Conservation (phyloP, 345 rosid genomes). For the Brassica nigra region DNA sequence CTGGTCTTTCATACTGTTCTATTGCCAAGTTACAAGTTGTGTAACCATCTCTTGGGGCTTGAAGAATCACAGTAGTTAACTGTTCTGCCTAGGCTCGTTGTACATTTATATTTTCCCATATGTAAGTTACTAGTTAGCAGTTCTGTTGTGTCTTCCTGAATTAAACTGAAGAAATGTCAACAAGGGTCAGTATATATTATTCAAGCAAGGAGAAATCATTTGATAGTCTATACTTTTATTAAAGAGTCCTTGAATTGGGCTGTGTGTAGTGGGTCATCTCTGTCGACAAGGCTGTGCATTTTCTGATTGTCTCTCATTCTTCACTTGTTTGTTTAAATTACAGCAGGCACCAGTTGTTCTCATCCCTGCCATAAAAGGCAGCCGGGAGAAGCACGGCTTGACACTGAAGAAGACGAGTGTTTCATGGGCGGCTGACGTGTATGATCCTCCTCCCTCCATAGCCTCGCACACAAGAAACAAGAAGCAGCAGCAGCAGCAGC, state of each 20-base stretch:
- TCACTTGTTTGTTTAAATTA: constrained; percentile 3
- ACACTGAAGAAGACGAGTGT: constrained; percentile 52
- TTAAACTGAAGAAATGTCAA: background rate
- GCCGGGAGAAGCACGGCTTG: constrained; percentile 65
- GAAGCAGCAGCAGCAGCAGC: constrained; percentile 51
- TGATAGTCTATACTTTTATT: background rate
- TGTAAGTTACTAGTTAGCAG: background rate
- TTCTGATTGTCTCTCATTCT: constrained; percentile 1
- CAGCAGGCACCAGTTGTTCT: constrained; percentile 50
- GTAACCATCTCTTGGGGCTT: background rate
- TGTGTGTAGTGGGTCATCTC: background rate
- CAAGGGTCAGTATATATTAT: background rate
- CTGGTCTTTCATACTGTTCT: background rate
- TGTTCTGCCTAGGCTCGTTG: constrained; percentile 3
- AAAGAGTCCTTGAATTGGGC: background rate
- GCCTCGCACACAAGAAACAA: constrained; percentile 61
- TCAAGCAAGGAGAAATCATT: background rate
- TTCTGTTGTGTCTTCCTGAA: background rate
- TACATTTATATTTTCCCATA: background rate
- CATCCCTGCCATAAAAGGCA: constrained; percentile 82
- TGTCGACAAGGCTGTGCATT: background rate
- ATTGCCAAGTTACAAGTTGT: background rate
- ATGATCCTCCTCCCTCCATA: constrained; percentile 82
- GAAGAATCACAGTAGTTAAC: background rate
- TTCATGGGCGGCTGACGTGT: constrained; percentile 87